phyloP scores from a whole-genome alignment of 345 rosid species.

The Salix koriyanagi region DNA sequence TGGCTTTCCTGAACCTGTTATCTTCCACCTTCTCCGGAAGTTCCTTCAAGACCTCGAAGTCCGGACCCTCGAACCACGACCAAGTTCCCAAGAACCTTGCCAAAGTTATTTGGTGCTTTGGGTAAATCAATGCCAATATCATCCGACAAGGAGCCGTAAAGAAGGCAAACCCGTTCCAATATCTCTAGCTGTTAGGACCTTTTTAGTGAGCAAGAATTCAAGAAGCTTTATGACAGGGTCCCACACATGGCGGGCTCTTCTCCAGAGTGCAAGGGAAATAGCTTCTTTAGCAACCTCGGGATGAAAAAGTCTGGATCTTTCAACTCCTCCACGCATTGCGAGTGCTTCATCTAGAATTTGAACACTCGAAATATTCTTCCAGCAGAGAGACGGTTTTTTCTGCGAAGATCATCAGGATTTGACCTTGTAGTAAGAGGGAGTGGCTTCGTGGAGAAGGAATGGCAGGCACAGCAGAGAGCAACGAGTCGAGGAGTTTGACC shows the following conservation, averaged over 20 bases:
- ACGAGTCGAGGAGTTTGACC: too few relatives aligned
- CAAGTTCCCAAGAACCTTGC: constrained; percentile 61
- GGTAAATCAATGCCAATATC: constrained; percentile 76
- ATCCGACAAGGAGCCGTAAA: constrained; percentile 56
- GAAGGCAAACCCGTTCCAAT: constrained; percentile 55
- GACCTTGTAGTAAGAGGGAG: too few relatives aligned
- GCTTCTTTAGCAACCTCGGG: constrained; percentile 74
- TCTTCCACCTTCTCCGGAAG: constrained; percentile 58
- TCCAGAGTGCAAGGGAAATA: constrained; percentile 59
- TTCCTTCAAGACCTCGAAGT: constrained; percentile 49
- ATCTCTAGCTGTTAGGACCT: constrained; percentile 40
- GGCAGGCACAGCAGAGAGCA: too few relatives aligned
- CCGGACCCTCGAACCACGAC: constrained; percentile 35
- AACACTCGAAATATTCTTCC: constrained; percentile 61
- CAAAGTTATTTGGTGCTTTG: constrained; percentile 63
- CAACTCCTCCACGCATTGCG: constrained; percentile 62
- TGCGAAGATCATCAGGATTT: too few relatives aligned
- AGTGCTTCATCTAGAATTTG: constrained; percentile 56
- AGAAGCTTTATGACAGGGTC: constrained; percentile 44
- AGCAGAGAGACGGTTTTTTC: constrained; percentile 30
- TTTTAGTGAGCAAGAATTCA: constrained; percentile 36
- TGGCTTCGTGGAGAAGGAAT: too few relatives aligned
- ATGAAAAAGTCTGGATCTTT: constrained; percentile 51
- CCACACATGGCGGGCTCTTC: constrained; percentile 53
- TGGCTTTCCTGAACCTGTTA: constrained; percentile 37